Evolutionary conservation across 352 stramenopile species (phyloP).

Genomic region (Aphanomyces stellatus): DNA sequence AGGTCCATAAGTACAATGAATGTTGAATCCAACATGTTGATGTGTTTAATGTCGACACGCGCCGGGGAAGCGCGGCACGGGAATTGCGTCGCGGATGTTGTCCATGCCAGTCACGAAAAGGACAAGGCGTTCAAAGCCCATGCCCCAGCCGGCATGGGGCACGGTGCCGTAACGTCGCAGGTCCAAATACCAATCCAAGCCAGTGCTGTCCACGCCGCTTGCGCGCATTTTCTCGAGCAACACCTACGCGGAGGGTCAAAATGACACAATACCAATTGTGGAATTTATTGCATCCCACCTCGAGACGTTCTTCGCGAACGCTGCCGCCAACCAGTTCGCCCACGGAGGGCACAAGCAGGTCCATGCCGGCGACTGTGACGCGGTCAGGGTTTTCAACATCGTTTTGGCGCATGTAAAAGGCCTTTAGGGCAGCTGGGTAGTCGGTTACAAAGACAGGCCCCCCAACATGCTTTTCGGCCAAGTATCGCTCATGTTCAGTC

Average conservation of each 20-base stretch:
- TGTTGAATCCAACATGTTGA: too few relatives aligned
- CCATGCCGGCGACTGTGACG: conserved; percentile 95
- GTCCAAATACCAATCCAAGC: conserved; percentile 97
- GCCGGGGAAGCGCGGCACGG: conserved; percentile 93
- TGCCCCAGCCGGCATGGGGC: conserved; percentile 95
- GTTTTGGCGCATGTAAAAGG: conserved; percentile 99
- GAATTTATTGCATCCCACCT: too few relatives aligned
- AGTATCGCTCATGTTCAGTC: conserved; percentile 95
- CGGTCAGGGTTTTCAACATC: conserved; percentile 55
- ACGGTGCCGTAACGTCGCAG: conserved; percentile 95
- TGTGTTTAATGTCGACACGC: conserved; percentile 89
- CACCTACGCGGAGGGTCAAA: too few relatives aligned
- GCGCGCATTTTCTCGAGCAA: conserved; percentile 64
- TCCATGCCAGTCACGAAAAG: conserved; percentile 97
- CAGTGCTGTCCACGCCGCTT: conserved; percentile 20
- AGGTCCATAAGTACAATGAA: too few relatives aligned
- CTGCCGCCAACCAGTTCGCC: conserved; percentile 96
- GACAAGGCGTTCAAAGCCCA: conserved; percentile 97
- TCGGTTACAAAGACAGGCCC: conserved; percentile 96
- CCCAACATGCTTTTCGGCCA: conserved; percentile 80
- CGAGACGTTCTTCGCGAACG: conserved; percentile 91
- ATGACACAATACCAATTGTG: too few relatives aligned
- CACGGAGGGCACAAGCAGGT: conserved; percentile 95
- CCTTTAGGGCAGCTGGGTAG: conserved; percentile 97
- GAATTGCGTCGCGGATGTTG: conserved; percentile 98